phyloP scores from a whole-genome alignment of 768 basidiomycete genomes.

The Rhizopogon roseolus region DNA sequence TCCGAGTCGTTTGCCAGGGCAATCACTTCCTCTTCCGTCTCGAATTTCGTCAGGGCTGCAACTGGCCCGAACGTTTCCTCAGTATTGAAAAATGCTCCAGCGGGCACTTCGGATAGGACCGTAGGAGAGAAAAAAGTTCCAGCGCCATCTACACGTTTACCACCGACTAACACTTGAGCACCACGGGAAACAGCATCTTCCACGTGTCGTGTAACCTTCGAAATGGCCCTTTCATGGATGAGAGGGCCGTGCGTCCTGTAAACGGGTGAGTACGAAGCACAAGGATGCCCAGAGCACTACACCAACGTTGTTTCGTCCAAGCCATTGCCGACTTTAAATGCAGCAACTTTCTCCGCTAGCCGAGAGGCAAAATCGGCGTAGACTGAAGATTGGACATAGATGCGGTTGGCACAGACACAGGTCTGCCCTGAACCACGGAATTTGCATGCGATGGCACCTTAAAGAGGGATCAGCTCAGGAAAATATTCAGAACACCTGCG shows the following conservation, averaged over 20 bases:
- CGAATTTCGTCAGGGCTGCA: constrained; percentile 83
- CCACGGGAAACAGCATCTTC: constrained; percentile 83
- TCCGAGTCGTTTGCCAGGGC: constrained; percentile 78
- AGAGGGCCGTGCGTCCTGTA: constrained; percentile 89
- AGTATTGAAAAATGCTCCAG: constrained; percentile 53
- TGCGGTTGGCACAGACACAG: constrained; percentile 84
- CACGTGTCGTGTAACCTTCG: constrained; percentile 84
- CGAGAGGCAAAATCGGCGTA: constrained; percentile 91
- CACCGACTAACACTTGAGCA: constrained; percentile 88
- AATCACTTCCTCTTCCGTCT: constrained; percentile 92
- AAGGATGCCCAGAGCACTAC: background rate
- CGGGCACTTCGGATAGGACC: constrained; percentile 79
- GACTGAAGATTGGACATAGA: constrained; percentile 86
- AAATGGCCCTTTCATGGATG: constrained; percentile 80
- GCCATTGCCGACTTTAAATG: constrained; percentile 87
- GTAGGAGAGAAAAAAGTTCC: constrained; percentile 83
- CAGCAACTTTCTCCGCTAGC: constrained; percentile 76
- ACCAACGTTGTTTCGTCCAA: constrained; percentile 72
- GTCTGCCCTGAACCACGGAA: constrained; percentile 83
- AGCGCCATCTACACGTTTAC: constrained; percentile 54
- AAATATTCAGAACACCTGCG: background rate
- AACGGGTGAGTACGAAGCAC: background rate
- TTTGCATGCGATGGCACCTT: constrained; percentile 72
- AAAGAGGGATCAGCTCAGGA: constrained; percentile 7
- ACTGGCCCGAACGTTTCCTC: constrained; percentile 98